Evolutionary conservation across 805 yeast species (phyloP).

Genomic region (Torulaspora gathmanii): DNA sequence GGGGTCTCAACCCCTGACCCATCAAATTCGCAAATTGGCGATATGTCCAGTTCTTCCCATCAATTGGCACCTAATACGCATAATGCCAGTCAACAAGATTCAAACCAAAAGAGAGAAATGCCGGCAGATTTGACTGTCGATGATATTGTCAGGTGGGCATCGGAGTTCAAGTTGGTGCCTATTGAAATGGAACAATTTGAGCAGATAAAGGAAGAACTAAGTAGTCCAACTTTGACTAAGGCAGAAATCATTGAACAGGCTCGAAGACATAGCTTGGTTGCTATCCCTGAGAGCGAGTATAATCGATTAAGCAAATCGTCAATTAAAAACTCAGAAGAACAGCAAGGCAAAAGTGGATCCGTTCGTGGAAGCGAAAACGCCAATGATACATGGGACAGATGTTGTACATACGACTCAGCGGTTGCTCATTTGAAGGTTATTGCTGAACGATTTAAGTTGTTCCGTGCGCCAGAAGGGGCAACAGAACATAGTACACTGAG

Average conservation of each 20-base stretch:
- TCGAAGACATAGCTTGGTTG: constrained; percentile 14
- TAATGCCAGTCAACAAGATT: neutral
- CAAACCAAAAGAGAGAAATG: constrained; percentile 2
- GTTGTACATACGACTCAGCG: neutral
- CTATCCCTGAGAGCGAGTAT: constrained; percentile 31
- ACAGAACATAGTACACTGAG: neutral
- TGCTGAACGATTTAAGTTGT: constrained; percentile 2
- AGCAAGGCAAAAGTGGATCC: no score
- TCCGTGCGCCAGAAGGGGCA: constrained; percentile 1
- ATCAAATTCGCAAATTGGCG: neutral
- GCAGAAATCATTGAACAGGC: constrained; percentile 31
- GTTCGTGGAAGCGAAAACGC: constrained; percentile 15
- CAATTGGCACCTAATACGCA: neutral
- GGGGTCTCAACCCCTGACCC: neutral
- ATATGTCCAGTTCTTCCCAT: neutral
- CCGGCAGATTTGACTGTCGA: constrained; percentile 3
- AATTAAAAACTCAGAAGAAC: neutral
- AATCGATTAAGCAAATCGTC: constrained; percentile 16
- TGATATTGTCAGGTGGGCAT: constrained; percentile 15
- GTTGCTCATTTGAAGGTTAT: neutral
- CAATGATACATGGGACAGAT: constrained; percentile 7
- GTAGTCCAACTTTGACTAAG: constrained; percentile 26
- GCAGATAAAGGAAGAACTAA: constrained; percentile 28
- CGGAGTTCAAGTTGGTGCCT: constrained; percentile 21
- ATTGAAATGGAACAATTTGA: constrained; percentile 37